Evolutionary conservation across 768 basidiomycete species (phyloP).

Genomic region (Boletus tylopilopsis): DNA sequence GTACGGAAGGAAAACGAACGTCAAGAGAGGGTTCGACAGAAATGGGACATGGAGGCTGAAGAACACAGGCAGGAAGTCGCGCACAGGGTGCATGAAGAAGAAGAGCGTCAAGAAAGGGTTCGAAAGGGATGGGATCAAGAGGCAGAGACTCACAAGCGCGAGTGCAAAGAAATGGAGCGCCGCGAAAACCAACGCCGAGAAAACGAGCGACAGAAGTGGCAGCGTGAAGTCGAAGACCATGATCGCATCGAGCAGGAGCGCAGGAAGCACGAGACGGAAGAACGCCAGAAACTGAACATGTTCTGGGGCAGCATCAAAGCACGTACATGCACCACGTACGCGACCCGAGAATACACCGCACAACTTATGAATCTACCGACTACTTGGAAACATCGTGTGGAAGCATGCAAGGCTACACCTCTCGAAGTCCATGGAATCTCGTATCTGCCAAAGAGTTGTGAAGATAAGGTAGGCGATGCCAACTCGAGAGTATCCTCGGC

Average conservation of each 20-base stretch:
- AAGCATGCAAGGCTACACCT: slow-evolving; percentile 25
- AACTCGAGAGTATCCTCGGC: background rate
- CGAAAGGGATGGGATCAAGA: slow-evolving; percentile 6
- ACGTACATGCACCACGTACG: slow-evolving; percentile 24
- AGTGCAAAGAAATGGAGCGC: slow-evolving; percentile 11
- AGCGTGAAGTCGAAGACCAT: slow-evolving; percentile 18
- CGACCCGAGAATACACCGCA: slow-evolving; percentile 28
- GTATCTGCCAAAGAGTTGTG: slow-evolving; percentile 18
- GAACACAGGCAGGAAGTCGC: slow-evolving; percentile 1
- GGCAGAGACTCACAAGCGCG: background rate
- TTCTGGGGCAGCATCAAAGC: slow-evolving; percentile 18
- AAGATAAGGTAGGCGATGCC: slow-evolving; percentile 14
- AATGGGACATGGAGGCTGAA: slow-evolving; percentile 2
- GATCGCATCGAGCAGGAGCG: slow-evolving; percentile 13
- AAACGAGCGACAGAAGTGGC: slow-evolving; percentile 13
- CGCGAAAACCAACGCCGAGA: slow-evolving; percentile 7
- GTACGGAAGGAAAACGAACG: slow-evolving; percentile 5
- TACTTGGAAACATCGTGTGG: slow-evolving; percentile 19
- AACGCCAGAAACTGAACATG: slow-evolving; percentile 27
- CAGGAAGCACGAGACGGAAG: slow-evolving; percentile 19
- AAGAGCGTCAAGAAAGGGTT: slow-evolving; percentile 1
- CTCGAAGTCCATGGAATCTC: slow-evolving; percentile 22
- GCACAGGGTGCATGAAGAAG: slow-evolving; percentile 1
- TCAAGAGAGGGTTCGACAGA: background rate
- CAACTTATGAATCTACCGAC: slow-evolving; percentile 25